Base-by-base conservation (phyloP, 768 basidiomycete species). In the Amanita muscaria region DNA sequence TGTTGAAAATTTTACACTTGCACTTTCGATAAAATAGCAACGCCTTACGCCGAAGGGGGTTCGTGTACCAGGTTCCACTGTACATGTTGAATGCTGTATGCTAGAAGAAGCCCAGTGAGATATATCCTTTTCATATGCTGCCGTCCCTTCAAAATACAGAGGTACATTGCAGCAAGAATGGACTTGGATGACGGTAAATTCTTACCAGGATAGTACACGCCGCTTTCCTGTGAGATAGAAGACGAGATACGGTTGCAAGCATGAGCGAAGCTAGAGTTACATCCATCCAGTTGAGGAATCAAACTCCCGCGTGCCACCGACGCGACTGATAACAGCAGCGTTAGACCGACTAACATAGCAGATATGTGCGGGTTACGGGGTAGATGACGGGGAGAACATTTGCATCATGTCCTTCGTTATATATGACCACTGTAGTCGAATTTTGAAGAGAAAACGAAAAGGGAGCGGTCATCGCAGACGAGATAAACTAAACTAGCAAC, bases 61-160 rank as follows among this genome's bases (percentile, higher is more conserved):
- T 22, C 54, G 44, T 0, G 65, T 70, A 11, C 72, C 75, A 2
- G 79, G 79, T 50, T 80, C 74, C 7, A 83, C 78, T 8, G 72
- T 70, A 53, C 79, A 83, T 2, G 64, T 58, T 0, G 79, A 53
- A 1, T 42, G 1, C 42, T 77, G 66, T 0, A 64, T 53, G 50
- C 73, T 78, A 3, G 76, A 76, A 18, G 57, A 57, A 0, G 73
- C 69, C 73, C 73, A 80, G 47, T 80, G 76, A 2, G 50, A 39
- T 16, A 74, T 66, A 47, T 72, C 77, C 11, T 60, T 54, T 0
- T 29, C 27, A 44, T 77, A 81, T 15, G 57, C 33, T 2, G 50
- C 7, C 5, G 56, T 42, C 2, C 61, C 64, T 31, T 15, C 55
- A 48, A 12, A 11, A 48, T 19, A 7, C n/a, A n/a, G n/a, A n/a